Evolutionary conservation across 768 basidiomycete species (phyloP).

Genomic region (Russula lepida): DNA sequence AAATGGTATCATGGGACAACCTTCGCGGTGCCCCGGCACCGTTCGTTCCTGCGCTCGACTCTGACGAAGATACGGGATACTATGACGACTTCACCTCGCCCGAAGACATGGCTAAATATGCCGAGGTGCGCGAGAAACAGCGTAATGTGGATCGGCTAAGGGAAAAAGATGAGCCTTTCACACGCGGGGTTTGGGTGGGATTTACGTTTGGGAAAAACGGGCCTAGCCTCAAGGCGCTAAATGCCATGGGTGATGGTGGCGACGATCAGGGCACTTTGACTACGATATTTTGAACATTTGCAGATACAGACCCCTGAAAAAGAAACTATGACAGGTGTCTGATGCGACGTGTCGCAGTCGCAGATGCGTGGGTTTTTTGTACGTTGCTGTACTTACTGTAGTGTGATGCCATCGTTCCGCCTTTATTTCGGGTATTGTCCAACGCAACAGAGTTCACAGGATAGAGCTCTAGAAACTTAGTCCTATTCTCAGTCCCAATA

Average conservation of each 20-base stretch:
- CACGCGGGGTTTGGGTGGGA: slow-evolving; percentile 81
- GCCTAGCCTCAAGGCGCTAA: slow-evolving; percentile 43
- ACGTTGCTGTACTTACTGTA: no score
- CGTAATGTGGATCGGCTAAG: slow-evolving; percentile 83
- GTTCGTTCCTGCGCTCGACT: slow-evolving; percentile 90
- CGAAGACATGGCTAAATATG: slow-evolving; percentile 98
- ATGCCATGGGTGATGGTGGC: slow-evolving; percentile 20
- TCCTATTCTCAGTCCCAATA: not conserved
- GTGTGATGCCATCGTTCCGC: not conserved
- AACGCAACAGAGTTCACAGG: not conserved
- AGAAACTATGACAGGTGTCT: not conserved
- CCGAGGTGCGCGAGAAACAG: slow-evolving; percentile 97
- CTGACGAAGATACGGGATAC: slow-evolving; percentile 91
- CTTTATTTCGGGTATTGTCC: not conserved
- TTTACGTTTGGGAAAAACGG: slow-evolving; percentile 90
- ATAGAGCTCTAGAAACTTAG: not conserved
- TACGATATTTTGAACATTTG: slow-evolving; percentile 28
- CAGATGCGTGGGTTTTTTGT: not conserved
- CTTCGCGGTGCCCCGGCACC: slow-evolving; percentile 73
- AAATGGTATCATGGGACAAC: slow-evolving; percentile 63
- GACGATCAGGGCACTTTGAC: slow-evolving; percentile 28
- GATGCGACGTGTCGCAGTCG: not conserved
- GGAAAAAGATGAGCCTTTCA: slow-evolving; percentile 72
- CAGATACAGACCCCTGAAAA: not conserved
- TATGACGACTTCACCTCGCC: slow-evolving; percentile 84